phyloP scores from a whole-genome alignment of 805 yeast genomes.

The Candida verbasci region DNA sequence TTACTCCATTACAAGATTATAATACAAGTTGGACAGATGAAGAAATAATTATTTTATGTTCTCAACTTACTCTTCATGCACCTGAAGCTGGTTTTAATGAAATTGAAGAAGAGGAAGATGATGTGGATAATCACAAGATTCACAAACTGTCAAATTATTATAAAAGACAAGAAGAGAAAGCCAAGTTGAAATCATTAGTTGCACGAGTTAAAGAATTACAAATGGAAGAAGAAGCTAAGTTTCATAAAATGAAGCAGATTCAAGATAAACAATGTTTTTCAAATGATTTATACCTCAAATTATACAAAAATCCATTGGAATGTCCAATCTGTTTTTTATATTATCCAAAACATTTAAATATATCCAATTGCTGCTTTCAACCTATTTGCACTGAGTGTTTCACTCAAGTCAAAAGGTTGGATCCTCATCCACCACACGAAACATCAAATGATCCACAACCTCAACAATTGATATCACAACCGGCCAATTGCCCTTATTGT shows the following conservation, averaged over 20 bases:
- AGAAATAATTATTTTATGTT: slow-evolving; percentile 50
- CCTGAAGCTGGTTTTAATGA: slow-evolving; percentile 44
- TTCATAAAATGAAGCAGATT: slow-evolving; percentile 20
- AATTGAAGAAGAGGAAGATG: slow-evolving; percentile 57
- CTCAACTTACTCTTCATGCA: slow-evolving; percentile 54
- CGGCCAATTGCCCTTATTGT: slow-evolving; percentile 91
- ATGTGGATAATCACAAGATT: slow-evolving; percentile 56
- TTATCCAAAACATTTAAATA: slow-evolving; percentile 74
- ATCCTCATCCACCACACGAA: slow-evolving; percentile 92
- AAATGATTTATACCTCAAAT: slow-evolving; percentile 44
- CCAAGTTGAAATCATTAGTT: slow-evolving; percentile 37
- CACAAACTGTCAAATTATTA: slow-evolving; percentile 44
- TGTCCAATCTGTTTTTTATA: slow-evolving; percentile 93
- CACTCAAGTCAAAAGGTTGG: slow-evolving; percentile 87
- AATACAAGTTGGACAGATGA: slow-evolving; percentile 68
- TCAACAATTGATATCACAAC: slow-evolving; percentile 72
- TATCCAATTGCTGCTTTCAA: slow-evolving; percentile 85
- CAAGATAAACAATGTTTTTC: slow-evolving; percentile 31
- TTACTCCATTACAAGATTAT: slow-evolving; percentile 80
- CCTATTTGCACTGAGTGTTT: slow-evolving; percentile 96
- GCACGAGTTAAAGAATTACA: slow-evolving; percentile 24
- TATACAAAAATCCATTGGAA: slow-evolving; percentile 70
- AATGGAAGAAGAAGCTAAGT: slow-evolving; percentile 33
- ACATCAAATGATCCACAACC: slow-evolving; percentile 34
- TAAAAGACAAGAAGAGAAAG: slow-evolving; percentile 48